These are phyloP conservation scores for Alternaria brassicae DNA, from an alignment of 2,329 filamentous ascomycete genomes.

Conservation along the genomic window DNA sequence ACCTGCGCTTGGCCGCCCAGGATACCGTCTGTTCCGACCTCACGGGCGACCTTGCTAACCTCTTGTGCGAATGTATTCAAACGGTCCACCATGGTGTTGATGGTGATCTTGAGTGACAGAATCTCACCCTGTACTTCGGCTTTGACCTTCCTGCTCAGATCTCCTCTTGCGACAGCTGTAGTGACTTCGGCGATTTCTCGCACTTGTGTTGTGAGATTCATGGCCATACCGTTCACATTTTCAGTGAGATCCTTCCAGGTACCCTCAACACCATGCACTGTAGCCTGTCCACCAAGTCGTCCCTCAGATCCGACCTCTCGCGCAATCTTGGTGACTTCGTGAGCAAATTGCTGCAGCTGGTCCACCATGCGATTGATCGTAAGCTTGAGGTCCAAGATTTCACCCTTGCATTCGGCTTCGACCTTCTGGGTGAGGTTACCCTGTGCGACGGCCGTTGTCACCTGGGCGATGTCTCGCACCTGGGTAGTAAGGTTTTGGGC, in stretches of 20 bases:
- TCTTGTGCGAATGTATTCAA: slow-evolving; percentile 70
- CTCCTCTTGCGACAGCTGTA: slow-evolving; percentile 60
- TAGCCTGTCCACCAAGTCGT: slow-evolving; percentile 59
- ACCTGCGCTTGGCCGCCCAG: slow-evolving; percentile 70
- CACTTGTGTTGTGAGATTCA: slow-evolving; percentile 60
- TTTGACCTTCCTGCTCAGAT: slow-evolving; percentile 61
- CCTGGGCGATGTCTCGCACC: slow-evolving; percentile 61
- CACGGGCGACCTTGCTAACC: slow-evolving; percentile 70
- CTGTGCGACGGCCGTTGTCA: slow-evolving; percentile 60
- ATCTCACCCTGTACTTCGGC: slow-evolving; percentile 62
- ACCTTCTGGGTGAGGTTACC: slow-evolving; percentile 61
- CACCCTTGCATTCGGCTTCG: slow-evolving; percentile 60
- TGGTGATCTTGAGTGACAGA: slow-evolving; percentile 79
- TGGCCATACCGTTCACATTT: slow-evolving; percentile 63
- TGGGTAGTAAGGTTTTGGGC: slow-evolving; percentile 61
- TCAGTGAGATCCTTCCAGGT: slow-evolving; percentile 63
- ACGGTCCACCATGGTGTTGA: slow-evolving; percentile 72
- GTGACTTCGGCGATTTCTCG: slow-evolving; percentile 62
- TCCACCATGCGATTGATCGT: slow-evolving; percentile 64
- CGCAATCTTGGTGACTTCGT: slow-evolving; percentile 62
- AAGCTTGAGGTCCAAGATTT: slow-evolving; percentile 60
- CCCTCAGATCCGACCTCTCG: slow-evolving; percentile 62
- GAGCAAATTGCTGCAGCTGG: slow-evolving; percentile 60
- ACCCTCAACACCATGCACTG: slow-evolving; percentile 61
- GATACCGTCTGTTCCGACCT: slow-evolving; percentile 69